A percentile compares a stretch with the other conserved stretches of the same genome.
Evolutionary conservation across 2,329 filamentous ascomycete species (phyloP).

Genomic region (Albophoma yamanashiensis): DNA sequence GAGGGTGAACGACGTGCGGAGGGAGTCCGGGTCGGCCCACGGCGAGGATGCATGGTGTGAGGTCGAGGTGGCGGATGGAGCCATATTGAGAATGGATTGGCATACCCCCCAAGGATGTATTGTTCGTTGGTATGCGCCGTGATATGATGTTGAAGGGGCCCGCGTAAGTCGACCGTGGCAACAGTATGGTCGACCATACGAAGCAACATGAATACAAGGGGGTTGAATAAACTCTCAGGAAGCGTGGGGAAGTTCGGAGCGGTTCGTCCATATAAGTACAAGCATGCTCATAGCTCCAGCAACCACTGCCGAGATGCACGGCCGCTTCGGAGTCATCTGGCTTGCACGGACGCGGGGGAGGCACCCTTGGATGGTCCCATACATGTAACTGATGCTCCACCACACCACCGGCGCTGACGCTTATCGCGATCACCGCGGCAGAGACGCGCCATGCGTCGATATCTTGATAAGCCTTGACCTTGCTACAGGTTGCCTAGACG

Average conservation of each 20-base stretch:
- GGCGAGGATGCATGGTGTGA: not conserved
- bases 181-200: not conserved
- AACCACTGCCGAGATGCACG: not conserved
- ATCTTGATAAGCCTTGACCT: not conserved
- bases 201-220: not conserved
- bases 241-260: not conserved
- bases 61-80: not conserved
- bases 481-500: not conserved
- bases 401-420: not conserved
- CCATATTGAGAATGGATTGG: not conserved
- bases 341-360: not conserved
- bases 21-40: conserved; percentile 9
- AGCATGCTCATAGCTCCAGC: not conserved
- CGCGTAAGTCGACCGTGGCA: not conserved
- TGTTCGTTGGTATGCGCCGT: not conserved
- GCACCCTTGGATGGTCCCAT: not conserved
- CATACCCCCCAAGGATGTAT: not conserved
- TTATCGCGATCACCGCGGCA: not conserved
- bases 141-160: not conserved
- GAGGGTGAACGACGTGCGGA: conserved; percentile 8
- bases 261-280: not conserved
- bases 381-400: not conserved
- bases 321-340: not conserved
- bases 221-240: not conserved
- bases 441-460: not conserved